Base-by-base conservation (phyloP, 164 flowering plant genomes). In the Aristolochia contorta region DNA sequence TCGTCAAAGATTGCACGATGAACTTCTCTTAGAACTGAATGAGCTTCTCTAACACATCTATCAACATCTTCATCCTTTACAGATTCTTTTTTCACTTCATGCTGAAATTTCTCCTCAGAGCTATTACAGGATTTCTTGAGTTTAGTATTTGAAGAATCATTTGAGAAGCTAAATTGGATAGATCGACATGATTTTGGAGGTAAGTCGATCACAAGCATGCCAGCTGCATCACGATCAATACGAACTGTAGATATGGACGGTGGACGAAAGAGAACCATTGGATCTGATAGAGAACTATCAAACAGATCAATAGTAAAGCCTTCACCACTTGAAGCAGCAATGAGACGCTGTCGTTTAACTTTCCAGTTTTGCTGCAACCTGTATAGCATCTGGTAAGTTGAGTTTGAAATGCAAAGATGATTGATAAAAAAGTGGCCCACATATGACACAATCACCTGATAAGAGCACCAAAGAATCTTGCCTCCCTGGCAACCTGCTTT, bases 301-400 rank as follows among this genome's bases (percentile, higher is more conserved):
- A 80, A 84, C 30, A 93, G 81, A 79, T 93, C 99, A 70, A 93
- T 75, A 32, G 79, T 80, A 75, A 88, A 93, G 65, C 92, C 96
- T 71, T 93, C 96, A 72, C 71, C 86, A 60, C 84, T 72, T 47
- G 92, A 69, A 72, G 80, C 75, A 69, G 85, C 78, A 30, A 75
- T 77, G 74, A 78, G 23, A 15, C 94, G 91, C 58, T 87, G 97
- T 60, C 96, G 70, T 70, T 93, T 93, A 56, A 93, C 84, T 78
- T 93, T 93, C 98, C 99, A 93, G 66, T 90, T 90, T 63, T 86
- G 96, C 84, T 93, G 99, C 92, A 93, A 82, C 67, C 97, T 91
- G 82, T 69, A 94, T 89, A 73, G 79, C 19, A 19, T 66, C 62
- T 67, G 71, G 69, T 65, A 57, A 79, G 65, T 41, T 59, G 64